Base-by-base conservation (phyloP, 2,329 filamentous ascomycete species). In the Aspergillus pseudoterreus region DNA sequence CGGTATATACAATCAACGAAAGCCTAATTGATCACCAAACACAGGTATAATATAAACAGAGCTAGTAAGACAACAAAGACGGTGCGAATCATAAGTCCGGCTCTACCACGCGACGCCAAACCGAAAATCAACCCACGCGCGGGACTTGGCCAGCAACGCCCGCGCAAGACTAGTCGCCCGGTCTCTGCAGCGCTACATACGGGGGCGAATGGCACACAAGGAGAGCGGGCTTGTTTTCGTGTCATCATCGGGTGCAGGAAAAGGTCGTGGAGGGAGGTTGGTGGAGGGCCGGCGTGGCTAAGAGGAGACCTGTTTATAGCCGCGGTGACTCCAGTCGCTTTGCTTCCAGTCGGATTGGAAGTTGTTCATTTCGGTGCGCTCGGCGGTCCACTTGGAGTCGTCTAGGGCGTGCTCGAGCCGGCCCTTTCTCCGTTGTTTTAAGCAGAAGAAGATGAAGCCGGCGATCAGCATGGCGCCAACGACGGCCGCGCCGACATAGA, bases 401-500 rank as follows among this genome's bases (percentile, higher is more conserved):
- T 75, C 76, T 19, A 74, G 49, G 17, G 71, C 73, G 43, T 72
- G 70, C 61, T 81, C 79, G 42, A 72, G 71, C 52, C 75, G 74
- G 32, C 79, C 79, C 54, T 71, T 69, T 51, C 73, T 71, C 51
- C 79, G 73, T 63, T 81, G 78, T 44, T 69, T 71, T 55, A 80
- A 58, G 62, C 76, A 81, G 67, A 72, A 80, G 59, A 78, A 71
- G 10, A 69, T 57, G 21, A 76, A 65, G 17, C 70, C 59, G 6
- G 63, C 64, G 21, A 77, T 58, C 27, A 59, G 57, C 27, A 71
- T 38, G 4, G 61, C 61, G 22, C 59, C 66, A 10, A 66, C 67
- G 6, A 59, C 69, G 21, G 69, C 73, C 32, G 67, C 68, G 24
- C 69, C 74, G 48, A 57, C 59, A 53, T 67, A 69, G 49, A 82